Evolutionary conservation across 176 grass and related monocot species (phyloP).

Genomic region (Cenchrus americanus): DNA sequence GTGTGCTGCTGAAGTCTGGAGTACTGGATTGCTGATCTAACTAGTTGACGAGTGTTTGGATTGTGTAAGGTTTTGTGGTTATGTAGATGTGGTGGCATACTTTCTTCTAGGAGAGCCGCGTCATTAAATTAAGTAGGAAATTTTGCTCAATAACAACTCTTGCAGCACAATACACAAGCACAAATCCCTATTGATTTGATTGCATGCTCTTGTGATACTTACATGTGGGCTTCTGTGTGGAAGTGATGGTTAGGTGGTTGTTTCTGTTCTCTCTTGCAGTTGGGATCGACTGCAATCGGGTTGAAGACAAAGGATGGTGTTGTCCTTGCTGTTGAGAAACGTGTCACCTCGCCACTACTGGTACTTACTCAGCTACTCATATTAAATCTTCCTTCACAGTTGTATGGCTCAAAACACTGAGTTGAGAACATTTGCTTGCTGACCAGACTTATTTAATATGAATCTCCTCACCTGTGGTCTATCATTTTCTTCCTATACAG

Average conservation of each 20-base stretch:
- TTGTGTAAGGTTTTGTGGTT: slow-evolving; percentile 1
- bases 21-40: neutral
- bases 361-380: slow-evolving; percentile 40
- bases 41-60: neutral
- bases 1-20: no score
- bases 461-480: neutral
- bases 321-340: slow-evolving; percentile 95
- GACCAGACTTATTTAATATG: neutral
- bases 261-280: slow-evolving; percentile 42
- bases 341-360: slow-evolving; percentile 88
- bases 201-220: no score
- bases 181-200: neutral
- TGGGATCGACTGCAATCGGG: slow-evolving; percentile 90
- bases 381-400: neutral
- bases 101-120: neutral
- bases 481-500: neutral
- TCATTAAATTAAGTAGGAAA: neutral
- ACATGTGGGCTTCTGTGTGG: neutral
- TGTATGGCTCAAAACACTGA: neutral
- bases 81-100: neutral
- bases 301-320: slow-evolving; percentile 94
- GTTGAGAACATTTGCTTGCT: neutral
- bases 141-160: neutral
- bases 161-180: neutral
- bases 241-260: slow-evolving; percentile 5